A percentile compares a stretch with the other conserved stretches of the same genome.
These are phyloP conservation scores for Colletotrichum trifolii DNA, from an alignment of 2,329 filamentous ascomycete species.

Conservation along the genomic window DNA sequence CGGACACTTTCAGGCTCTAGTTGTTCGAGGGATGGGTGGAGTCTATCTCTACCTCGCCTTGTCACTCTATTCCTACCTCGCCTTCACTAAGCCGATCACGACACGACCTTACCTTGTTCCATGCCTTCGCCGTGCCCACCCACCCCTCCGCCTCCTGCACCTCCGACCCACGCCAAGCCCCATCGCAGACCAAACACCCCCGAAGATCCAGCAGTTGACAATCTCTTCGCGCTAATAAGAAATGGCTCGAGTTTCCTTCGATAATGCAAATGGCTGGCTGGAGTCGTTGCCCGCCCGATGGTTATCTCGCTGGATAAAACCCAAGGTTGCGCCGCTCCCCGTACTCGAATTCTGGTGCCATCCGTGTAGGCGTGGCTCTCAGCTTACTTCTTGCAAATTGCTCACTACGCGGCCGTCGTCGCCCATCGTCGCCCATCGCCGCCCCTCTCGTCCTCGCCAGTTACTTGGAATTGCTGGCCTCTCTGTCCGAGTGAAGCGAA, in stretches of 20 bases:
- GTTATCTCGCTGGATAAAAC: conserved; percentile 24
- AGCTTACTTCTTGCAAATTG: no score
- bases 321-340: conserved; percentile 17
- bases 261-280: conserved; percentile 28
- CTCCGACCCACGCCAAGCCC: conserved; percentile 17
- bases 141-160: conserved; percentile 11
- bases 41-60: no score
- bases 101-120: no score
- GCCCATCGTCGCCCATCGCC: no score
- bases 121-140: background rate
- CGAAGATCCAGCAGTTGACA: conserved; percentile 36
- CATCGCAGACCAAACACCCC: conserved; percentile 11
- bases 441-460: no score
- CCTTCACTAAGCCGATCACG: no score
- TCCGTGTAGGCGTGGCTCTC: no score
- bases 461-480: no score
- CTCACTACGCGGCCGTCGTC: no score
- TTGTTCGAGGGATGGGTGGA: no score
- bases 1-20: no score
- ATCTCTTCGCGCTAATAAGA: conserved; percentile 33
- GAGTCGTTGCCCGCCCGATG: conserved; percentile 3
- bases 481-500: conserved; percentile 2
- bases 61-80: no score
- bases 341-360: background rate
- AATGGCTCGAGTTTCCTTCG: conserved; percentile 35